phyloP scores from a whole-genome alignment of 257 asterid species.

The Solanum pennellii region DNA sequence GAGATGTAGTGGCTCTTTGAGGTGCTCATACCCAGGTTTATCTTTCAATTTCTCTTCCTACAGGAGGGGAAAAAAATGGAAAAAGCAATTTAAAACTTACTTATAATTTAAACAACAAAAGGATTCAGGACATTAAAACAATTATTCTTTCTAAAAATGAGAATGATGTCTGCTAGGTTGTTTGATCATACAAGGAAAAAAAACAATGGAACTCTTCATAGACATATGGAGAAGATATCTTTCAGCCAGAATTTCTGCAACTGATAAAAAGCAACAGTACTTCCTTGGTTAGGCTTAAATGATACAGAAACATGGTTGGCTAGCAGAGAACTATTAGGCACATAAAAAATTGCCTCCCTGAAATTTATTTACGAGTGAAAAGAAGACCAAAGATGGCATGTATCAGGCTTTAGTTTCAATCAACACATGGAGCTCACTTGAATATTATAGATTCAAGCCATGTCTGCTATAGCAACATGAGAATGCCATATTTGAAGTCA shows the following conservation, averaged over 20 bases:
- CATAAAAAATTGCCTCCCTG: not conserved
- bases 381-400: not conserved
- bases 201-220: not conserved
- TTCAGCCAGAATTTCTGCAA: not conserved
- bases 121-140: not conserved
- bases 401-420: not conserved
- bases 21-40: slow-evolving; percentile 73
- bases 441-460: not conserved
- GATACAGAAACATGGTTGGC: not conserved
- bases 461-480: not conserved
- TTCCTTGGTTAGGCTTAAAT: no score
- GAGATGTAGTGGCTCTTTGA: slow-evolving; percentile 77
- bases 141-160: not conserved
- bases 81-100: not conserved
- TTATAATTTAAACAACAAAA: not conserved
- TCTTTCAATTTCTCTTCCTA: slow-evolving; percentile 71
- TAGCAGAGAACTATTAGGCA: not conserved
- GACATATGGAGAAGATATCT: not conserved
- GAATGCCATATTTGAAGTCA: not conserved
- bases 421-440: not conserved
- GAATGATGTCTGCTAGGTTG: not conserved
- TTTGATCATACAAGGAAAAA: not conserved
- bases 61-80: not conserved
- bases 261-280: no score
- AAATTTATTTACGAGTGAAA: not conserved